Evolutionary conservation across 805 yeast genomes (phyloP), one percentile per base, ranked within the genome.

Genomic region (Wickerhamomyces sydowiorum): DNA sequence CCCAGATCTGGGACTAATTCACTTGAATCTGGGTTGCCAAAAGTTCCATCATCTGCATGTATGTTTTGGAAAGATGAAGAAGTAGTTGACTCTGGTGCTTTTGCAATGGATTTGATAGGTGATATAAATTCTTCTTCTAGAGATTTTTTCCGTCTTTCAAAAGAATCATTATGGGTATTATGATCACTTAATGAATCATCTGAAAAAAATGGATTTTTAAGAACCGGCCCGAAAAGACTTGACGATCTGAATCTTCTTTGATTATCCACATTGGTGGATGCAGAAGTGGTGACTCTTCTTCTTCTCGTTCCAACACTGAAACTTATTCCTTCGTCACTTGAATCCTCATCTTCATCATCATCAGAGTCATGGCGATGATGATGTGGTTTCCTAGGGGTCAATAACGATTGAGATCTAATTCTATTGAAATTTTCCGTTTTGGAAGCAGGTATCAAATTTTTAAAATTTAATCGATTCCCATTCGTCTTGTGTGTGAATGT

Each of bases 321-420:
- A 19, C 54, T 56, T 8, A 57, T 37, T 12, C 60, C 61, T 27
- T 57, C 61, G 15, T 50, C 51, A 34, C 54, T 57, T 2, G 52
- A 48, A 34, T 41, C 40, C 6, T 51, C 44, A 5, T 49, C 44
- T 32, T 42, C 45, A 20, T 41, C 40, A 9, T 46, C 39, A 15
- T 36, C 29, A 19, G 20, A 18, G 5, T 32, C 35, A 19, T 20
- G 35, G 15, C 10, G n/a, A 17, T 36, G 22, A n/a, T 28, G 27
- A 10, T 9, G n/a, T n/a, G n/a, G 23, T 20, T 12, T 18, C 23
- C 36, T 49, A 3, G 53, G 54, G 9, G 32, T 41, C 12, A 54
- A 28, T 19, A 56, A 25, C 5, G 57, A 53, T 21, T 53, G 56
- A 10, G 59, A 52, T 39, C 57, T 44, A 7, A 53, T 38, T 37